These are phyloP conservation scores for Starmerella vitae DNA, from an alignment of 805 yeast species.

Conservation along the genomic window DNA sequence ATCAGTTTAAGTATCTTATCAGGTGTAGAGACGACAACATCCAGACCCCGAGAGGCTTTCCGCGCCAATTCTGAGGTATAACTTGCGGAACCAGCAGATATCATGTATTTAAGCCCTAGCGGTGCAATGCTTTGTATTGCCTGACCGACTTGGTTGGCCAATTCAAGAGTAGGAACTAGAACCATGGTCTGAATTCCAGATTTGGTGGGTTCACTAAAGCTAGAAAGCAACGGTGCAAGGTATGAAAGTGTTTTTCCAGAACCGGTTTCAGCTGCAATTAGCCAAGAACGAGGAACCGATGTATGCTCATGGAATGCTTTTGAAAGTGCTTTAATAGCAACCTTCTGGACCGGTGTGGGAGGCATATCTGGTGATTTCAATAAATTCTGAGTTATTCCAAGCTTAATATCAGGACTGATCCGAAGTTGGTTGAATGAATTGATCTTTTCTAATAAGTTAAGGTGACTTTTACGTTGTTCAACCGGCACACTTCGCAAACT, in stretches of 20 bases:
- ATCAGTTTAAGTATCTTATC: conserved; percentile 42
- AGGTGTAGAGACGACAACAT: conserved; percentile 77
- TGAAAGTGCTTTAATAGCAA: conserved; percentile 48
- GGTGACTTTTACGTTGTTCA: conserved; percentile 23
- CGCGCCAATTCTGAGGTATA: conserved; percentile 20
- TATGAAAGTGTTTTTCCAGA: conserved; percentile 95
- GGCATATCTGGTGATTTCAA: conserved; percentile 13
- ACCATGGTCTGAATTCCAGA: conserved; percentile 41
- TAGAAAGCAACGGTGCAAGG: conserved; percentile 59
- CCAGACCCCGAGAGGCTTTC: conserved; percentile 37
- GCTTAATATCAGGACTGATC: conserved; percentile 53
- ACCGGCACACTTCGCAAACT: conserved; percentile 20
- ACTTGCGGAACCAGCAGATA: conserved; percentile 8
- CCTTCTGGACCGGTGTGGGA: conserved; percentile 75
- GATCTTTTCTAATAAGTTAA: conserved; percentile 38
- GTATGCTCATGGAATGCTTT: conserved; percentile 25
- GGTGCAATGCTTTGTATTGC: conserved; percentile 25
- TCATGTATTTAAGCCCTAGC: conserved; percentile 5
- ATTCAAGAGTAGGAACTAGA: conserved; percentile 80
- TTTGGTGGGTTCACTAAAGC: conserved; percentile 38
- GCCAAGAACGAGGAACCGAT: conserved; percentile 39
- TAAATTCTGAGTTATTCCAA: conserved; percentile 44
- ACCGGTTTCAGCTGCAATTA: conserved; percentile 93
- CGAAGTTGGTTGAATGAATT: conserved; percentile 52
- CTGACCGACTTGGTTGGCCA: conserved; percentile 63